A percentile compares a stretch with the other conserved stretches of the same genome.
phyloP scores from a whole-genome alignment of 108 stramenopile genomes.

The Cyclotella baltica region DNA sequence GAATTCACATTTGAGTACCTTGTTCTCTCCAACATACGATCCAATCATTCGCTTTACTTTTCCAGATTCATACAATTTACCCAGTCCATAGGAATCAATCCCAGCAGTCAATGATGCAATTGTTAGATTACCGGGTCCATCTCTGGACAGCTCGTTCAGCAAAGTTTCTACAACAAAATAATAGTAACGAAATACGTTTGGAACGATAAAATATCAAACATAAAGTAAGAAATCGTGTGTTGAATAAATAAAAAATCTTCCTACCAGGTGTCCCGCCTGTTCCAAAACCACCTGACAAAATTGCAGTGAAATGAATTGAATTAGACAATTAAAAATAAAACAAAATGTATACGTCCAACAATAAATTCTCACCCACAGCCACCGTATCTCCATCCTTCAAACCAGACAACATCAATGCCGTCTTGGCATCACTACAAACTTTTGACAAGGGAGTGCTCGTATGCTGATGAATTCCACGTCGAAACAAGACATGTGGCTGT shows the following conservation, averaged over 20 bases:
- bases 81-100: slow-evolving; percentile 81
- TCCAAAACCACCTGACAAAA: slow-evolving; percentile 71
- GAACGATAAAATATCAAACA: no score
- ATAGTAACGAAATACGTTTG: no score
- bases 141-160: slow-evolving; percentile 54
- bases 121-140: slow-evolving; percentile 70
- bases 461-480: slow-evolving; percentile 47
- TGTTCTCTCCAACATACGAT: slow-evolving; percentile 94
- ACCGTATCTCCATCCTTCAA: slow-evolving; percentile 51
- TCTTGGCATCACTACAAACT: slow-evolving; percentile 49
- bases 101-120: slow-evolving; percentile 89
- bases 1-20: no score
- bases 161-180: slow-evolving; percentile 64
- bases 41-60: slow-evolving; percentile 89
- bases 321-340: not conserved
- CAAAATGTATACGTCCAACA: not conserved
- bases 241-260: not conserved
- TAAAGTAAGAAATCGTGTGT: not conserved
- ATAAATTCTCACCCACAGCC: slow-evolving; percentile 34
- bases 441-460: slow-evolving; percentile 38
- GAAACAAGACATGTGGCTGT: not conserved
- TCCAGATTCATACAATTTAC: slow-evolving; percentile 76
- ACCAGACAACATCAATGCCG: slow-evolving; percentile 51
- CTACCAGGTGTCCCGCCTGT: slow-evolving; percentile 67
- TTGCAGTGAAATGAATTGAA: not conserved